Percentiles rank a stretch among this genome's conserved stretches.
phyloP scores from a whole-genome alignment of 2,329 filamentous ascomycete species.

The Xylaria sp. region DNA sequence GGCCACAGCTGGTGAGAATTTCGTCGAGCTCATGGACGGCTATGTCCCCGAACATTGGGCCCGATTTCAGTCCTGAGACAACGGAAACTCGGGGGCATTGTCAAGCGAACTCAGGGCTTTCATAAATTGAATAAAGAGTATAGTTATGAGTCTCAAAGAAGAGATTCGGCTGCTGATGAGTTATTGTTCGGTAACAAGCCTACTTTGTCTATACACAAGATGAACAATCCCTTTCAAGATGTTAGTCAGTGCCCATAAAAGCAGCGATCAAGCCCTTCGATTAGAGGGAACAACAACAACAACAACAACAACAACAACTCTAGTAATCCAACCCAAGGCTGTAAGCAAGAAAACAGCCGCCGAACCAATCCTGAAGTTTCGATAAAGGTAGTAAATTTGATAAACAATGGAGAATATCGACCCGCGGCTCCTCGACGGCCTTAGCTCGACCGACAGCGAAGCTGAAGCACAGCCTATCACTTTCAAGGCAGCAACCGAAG shows the following conservation, averaged over 20 bases:
- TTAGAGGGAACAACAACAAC: not conserved
- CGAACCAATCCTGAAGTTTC: not conserved
- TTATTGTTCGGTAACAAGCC: not conserved
- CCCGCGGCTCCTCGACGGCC: conserved; percentile 1
- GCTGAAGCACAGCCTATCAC: not conserved
- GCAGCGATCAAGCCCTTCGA: not conserved
- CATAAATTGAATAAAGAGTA: not conserved
- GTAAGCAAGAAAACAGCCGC: not conserved
- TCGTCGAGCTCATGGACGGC: conserved; percentile 58
- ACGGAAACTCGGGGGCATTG: not conserved
- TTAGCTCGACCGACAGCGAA: not conserved
- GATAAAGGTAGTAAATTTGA: not conserved
- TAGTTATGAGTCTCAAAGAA: not conserved
- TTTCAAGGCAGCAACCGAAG: too few relatives aligned
- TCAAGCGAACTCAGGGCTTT: not conserved
- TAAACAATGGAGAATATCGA: conserved; percentile 21
- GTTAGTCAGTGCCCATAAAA: conserved; percentile 1
- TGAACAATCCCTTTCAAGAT: not conserved
- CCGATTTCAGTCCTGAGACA: conserved; percentile 16
- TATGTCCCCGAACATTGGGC: conserved; percentile 54
- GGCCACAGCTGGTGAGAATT: conserved; percentile 59
- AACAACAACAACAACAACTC: not conserved
- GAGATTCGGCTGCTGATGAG: not conserved
- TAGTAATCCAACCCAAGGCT: not conserved
- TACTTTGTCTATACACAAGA: not conserved